Conservation (phyloP, 1,284 basidiomycete species). For the Pseudozyma thailandica region DNA sequence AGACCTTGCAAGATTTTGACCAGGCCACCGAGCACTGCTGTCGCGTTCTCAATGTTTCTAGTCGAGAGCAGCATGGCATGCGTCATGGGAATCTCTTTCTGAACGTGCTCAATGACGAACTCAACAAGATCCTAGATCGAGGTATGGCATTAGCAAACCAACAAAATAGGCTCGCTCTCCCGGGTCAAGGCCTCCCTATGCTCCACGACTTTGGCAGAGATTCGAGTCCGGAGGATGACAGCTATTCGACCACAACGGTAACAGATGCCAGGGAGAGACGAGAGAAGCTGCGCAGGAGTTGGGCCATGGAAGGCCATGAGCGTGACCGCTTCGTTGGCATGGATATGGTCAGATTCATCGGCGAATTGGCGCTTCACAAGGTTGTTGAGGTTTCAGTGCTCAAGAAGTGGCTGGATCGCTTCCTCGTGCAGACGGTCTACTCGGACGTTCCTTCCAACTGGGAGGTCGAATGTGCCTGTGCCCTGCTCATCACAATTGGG, state of each 20-base stretch:
- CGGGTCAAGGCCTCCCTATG: not conserved
- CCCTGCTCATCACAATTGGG: conserved; percentile 51
- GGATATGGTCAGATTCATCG: conserved; percentile 31
- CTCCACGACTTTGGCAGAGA: not conserved
- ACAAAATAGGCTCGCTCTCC: conserved; percentile 23
- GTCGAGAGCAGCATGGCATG: conserved; percentile 4
- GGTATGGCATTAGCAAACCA: conserved; percentile 17
- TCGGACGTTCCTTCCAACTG: conserved; percentile 53
- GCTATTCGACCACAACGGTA: not conserved
- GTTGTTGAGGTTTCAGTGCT: conserved; percentile 10
- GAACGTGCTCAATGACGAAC: conserved; percentile 28
- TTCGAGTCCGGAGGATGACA: too few relatives aligned
- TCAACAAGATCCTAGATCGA: conserved; percentile 16
- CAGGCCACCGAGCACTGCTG: conserved; percentile 17
- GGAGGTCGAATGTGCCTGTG: conserved; percentile 60
- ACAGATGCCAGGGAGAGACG: conserved; percentile 8
- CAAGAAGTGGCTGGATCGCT: conserved; percentile 51
- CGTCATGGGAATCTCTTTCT: conserved; percentile 26
- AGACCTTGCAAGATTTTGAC: conserved; percentile 26
- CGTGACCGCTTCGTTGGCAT: conserved; percentile 23
- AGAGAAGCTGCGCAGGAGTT: conserved; percentile 7
- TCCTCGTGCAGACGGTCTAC: conserved; percentile 51
- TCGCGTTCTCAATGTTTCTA: conserved; percentile 2
- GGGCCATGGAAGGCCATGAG: conserved; percentile 18
- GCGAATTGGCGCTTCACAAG: conserved; percentile 39